Evolutionary conservation across 768 basidiomycete genomes (phyloP), one percentile per base, ranked within the genome.

Genomic region (Leucocoprinus sp.): DNA sequence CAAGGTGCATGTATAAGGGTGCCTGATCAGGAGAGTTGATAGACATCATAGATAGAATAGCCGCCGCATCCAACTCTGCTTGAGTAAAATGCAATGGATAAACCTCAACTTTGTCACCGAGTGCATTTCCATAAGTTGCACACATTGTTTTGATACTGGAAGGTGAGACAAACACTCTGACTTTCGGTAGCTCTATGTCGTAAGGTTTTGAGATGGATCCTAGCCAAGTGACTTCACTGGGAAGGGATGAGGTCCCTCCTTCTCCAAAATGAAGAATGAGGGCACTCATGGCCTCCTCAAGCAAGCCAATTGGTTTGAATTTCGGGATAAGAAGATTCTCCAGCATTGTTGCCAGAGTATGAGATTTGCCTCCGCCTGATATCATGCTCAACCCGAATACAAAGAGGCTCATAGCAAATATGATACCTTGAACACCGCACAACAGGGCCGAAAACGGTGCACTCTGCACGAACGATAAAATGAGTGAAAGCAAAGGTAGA

Each of bases 31-130:
- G 75, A 0, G 75, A 74, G 0, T 71, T 76, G 0, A 84, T 66
- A 0, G 82, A 77, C 84, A 86, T 86, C 77, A 86, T 80, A 0
- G 81, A 81, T 24, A 85, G 52, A 47, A 86, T 78, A 1, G 83
- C 80, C 14, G 77, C 62, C 0, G 80, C 78, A 56, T 85, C 84
- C 0, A 85, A 67, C 46, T 87, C 84, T 4, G 69, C 62, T 49
- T 78, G 74, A 3, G 67, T 62, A 42, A 86, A 74, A 0, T 68
- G 55, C 9, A 87, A 56, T 0, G 82, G 77, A 41, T 74, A 66
- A 0, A 86, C 78, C 0, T 48, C 61, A 4, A 85, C 64, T 22
- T 68, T 63, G 0, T 54, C 39, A 1, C 78, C 76, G 3, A 83
- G 63, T 9, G 70, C 70, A 4, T 23, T n/a, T 3, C 66, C 61